Percentiles rank a stretch among this genome's conserved stretches.
phyloP scores from a whole-genome alignment of 73 alveolate genomes.

The Durusdinium trenchii region DNA sequence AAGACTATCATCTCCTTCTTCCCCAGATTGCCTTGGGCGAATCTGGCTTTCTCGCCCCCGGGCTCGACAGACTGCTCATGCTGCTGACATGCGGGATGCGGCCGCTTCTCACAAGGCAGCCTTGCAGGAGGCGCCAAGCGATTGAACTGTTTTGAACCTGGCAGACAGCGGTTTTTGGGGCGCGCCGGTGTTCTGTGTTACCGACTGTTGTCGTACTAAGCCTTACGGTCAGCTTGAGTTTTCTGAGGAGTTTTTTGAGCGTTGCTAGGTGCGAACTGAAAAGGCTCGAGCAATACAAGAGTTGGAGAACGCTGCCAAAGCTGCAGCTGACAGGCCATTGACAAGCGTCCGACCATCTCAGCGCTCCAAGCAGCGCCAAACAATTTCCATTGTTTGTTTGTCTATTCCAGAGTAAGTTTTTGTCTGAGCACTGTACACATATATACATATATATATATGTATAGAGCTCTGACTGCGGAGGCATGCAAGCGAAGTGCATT shows the following conservation, averaged over 20 bases:
- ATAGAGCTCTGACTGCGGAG: no score
- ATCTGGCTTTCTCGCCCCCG: not conserved
- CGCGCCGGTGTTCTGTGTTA: no score
- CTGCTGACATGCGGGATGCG: conserved; percentile 58
- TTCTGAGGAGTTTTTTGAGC: no score
- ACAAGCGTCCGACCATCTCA: not conserved
- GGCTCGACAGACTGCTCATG: conserved; percentile 58
- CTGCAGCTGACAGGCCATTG: conserved; percentile 53
- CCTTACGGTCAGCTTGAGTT: no score
- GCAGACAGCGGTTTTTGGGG: no score
- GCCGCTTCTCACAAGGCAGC: conserved; percentile 81
- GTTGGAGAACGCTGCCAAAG: conserved; percentile 59
- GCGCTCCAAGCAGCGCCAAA: not conserved
- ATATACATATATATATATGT: no score
- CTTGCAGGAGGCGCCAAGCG: conserved; percentile 24
- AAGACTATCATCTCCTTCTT: not conserved
- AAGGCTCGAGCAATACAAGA: conserved; percentile 59
- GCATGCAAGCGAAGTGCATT: conserved; percentile 1
- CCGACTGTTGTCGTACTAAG: no score
- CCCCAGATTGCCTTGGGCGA: not conserved
- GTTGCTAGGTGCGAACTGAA: conserved; percentile 58
- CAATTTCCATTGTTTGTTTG: no score
- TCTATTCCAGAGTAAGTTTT: no score
- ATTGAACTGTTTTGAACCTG: no score
- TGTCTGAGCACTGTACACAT: no score